Evolutionary conservation across 768 basidiomycete genomes (phyloP).

Genomic region (Amanita fuliginea): DNA sequence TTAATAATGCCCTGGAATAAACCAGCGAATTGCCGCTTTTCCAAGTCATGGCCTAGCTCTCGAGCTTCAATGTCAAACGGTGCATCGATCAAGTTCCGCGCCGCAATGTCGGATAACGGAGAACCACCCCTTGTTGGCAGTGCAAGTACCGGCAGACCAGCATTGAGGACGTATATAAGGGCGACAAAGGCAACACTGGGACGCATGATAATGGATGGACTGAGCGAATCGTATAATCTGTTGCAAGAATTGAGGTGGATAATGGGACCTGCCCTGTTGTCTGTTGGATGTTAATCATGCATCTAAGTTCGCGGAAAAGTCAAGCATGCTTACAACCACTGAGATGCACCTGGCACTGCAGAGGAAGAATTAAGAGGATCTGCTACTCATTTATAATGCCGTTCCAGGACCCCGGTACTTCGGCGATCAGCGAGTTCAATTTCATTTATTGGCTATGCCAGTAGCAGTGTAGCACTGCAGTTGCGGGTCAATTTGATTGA

Average conservation of each 20-base stretch:
- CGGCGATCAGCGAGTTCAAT: no score
- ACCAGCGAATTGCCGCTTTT: background rate
- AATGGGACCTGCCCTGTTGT: slow-evolving; percentile 1
- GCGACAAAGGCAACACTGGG: background rate
- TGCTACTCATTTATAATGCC: background rate
- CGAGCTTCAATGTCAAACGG: background rate
- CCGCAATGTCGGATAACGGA: background rate
- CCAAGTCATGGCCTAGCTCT: background rate
- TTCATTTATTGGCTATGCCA: no score
- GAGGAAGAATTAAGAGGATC: background rate
- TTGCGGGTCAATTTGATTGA: no score
- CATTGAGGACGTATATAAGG: background rate
- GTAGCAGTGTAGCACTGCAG: no score
- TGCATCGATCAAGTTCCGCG: background rate
- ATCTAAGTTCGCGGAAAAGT: background rate
- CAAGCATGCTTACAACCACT: background rate
- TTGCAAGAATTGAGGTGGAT: no score
- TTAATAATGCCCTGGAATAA: background rate
- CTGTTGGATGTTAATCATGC: background rate
- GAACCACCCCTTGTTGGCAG: background rate
- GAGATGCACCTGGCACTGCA: background rate
- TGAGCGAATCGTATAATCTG: background rate
- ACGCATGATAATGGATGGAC: background rate
- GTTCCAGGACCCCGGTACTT: no score
- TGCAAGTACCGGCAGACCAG: background rate